These are phyloP conservation scores for Tulasnella calospora DNA, from an alignment of 768 basidiomycete species.

Conservation along the genomic window DNA sequence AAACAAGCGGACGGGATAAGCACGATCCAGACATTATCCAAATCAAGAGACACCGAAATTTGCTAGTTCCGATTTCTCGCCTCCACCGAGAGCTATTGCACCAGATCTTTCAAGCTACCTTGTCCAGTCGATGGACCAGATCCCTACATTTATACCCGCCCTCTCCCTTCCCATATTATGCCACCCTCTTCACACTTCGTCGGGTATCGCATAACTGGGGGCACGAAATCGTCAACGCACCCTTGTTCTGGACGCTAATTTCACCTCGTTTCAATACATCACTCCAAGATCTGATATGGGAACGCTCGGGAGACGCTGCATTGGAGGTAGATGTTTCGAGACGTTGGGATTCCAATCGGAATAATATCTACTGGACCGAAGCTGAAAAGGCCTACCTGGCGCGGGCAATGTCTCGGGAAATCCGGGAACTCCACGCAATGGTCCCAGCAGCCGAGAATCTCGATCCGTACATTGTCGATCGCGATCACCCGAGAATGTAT, in stretches of 20 bases:
- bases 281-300: neutral
- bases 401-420: neutral
- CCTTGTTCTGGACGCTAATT: neutral
- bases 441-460: neutral
- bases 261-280: neutral
- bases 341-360: no score
- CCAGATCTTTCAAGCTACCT: neutral
- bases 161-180: neutral
- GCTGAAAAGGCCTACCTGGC: neutral
- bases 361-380: neutral
- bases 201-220: neutral
- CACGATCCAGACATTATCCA: neutral
- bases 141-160: neutral
- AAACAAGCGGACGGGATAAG: neutral
- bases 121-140: neutral
- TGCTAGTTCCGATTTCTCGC: neutral
- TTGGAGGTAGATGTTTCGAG: neutral
- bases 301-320: neutral
- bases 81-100: neutral
- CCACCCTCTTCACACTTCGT: neutral
- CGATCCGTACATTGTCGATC: neutral
- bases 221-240: neutral
- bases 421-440: neutral
- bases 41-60: neutral
- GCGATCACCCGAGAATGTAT: neutral